A percentile compares a stretch with the other conserved stretches of the same genome.
Evolutionary conservation across 2,329 filamentous ascomycete species (phyloP).

Genomic region (Cladorrhinum sp.): DNA sequence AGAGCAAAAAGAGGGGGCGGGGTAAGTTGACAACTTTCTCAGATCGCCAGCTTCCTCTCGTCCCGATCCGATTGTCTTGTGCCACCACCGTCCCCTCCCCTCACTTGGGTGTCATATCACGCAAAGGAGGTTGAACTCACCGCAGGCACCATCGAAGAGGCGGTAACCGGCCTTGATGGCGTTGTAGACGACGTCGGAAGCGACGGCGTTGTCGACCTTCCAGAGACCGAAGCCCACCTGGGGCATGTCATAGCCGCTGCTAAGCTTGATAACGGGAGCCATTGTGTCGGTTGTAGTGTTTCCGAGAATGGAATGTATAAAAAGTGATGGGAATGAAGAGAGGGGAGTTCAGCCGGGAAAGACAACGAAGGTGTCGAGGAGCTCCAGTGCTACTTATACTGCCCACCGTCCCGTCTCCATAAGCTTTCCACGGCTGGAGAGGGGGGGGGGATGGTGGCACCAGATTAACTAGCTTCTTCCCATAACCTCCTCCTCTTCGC

Average conservation of each 20-base stretch:
- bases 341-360: conserved; percentile 14
- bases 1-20: conserved; percentile 22
- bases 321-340: conserved; percentile 4
- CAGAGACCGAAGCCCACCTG: conserved; percentile 76
- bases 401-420: conserved; percentile 10
- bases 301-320: neutral
- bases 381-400: conserved; percentile 25
- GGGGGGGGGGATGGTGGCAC: conserved; percentile 16
- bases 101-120: neutral
- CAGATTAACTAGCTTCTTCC: conserved; percentile 12
- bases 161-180: conserved; percentile 63
- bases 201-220: conserved; percentile 75
- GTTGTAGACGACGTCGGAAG: conserved; percentile 75
- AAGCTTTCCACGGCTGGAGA: conserved; percentile 7
- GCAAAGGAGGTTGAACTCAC: conserved; percentile 39
- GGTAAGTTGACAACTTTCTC: conserved; percentile 17
- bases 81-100: neutral
- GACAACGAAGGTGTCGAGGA: conserved; percentile 13
- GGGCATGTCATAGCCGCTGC: conserved; percentile 66
- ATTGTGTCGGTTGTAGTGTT: conserved; percentile 20
- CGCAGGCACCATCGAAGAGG: conserved; percentile 58
- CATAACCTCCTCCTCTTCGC: conserved; percentile 14
- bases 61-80: neutral
- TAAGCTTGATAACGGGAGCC: conserved; percentile 54
- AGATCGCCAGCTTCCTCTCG: neutral